Evolutionary conservation across 805 yeast genomes (phyloP).

Genomic region (Hanseniaspora clermontiae): DNA sequence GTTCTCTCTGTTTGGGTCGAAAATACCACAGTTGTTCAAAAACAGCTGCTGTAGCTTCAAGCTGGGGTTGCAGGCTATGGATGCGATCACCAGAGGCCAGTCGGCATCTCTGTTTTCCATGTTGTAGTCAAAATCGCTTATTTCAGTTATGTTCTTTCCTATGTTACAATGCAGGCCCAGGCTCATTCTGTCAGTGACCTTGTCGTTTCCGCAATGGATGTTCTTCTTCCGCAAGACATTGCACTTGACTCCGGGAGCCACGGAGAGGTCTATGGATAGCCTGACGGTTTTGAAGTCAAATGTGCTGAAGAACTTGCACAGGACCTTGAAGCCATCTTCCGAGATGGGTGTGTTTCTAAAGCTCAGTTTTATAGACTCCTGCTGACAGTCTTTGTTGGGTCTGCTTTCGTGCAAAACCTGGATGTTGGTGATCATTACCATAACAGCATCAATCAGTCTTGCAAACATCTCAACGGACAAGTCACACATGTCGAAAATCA

Average conservation of each 20-base stretch:
- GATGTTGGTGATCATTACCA: slow-evolving; percentile 24
- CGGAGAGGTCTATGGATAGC: slow-evolving; percentile 51
- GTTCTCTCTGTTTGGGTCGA: neutral
- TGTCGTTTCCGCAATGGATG: slow-evolving; percentile 21
- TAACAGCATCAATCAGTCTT: slow-evolving; percentile 51
- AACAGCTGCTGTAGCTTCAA: slow-evolving; percentile 23
- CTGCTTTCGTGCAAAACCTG: neutral
- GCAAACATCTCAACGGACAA: slow-evolving; percentile 65
- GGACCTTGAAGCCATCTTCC: slow-evolving; percentile 63
- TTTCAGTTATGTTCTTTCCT: neutral
- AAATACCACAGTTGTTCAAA: slow-evolving; percentile 57
- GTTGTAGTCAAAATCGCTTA: slow-evolving; percentile 10
- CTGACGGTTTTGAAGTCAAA: slow-evolving; percentile 34
- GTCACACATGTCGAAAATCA: slow-evolving; percentile 68
- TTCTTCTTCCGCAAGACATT: slow-evolving; percentile 32
- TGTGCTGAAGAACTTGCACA: slow-evolving; percentile 65
- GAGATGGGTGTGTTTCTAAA: slow-evolving; percentile 69
- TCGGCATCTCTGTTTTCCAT: slow-evolving; percentile 41
- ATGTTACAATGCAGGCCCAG: neutral
- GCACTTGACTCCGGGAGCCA: slow-evolving; percentile 30
- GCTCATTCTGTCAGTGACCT: slow-evolving; percentile 33
- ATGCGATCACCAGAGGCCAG: slow-evolving; percentile 69
- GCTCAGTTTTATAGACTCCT: slow-evolving; percentile 57
- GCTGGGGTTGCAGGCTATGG: slow-evolving; percentile 57
- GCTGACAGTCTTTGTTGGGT: slow-evolving; percentile 26